phyloP scores from a whole-genome alignment of 2,329 filamentous ascomycete species.

The Pyricularia sp. region DNA sequence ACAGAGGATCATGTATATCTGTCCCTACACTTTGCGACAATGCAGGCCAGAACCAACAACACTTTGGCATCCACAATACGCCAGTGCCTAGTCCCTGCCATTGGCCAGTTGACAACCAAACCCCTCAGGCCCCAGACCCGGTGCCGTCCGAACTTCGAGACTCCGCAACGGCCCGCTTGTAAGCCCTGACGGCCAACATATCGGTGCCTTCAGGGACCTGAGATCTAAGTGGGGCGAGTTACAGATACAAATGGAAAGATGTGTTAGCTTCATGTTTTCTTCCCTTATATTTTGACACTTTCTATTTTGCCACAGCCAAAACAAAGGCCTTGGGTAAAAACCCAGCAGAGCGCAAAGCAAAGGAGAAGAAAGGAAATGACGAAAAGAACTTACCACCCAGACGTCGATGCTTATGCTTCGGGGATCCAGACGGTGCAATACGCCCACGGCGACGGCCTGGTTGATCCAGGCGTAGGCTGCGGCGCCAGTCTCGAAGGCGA shows the following conservation, averaged over 20 bases:
- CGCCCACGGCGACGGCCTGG: not conserved
- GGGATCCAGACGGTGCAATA: not conserved
- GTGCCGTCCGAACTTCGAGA: not conserved
- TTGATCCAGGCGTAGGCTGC: slow-evolving; percentile 1
- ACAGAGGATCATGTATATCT: not conserved
- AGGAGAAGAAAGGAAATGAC: not conserved
- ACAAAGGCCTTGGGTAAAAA: too few species aligned
- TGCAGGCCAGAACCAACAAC: too few species aligned
- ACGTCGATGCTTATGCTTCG: not conserved
- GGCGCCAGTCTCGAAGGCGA: slow-evolving; percentile 1
- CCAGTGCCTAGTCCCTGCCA: not conserved
- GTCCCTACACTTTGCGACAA: not conserved
- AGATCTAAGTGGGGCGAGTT: not conserved
- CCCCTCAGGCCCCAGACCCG: not conserved
- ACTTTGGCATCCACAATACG: not conserved
- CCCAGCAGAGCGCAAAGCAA: not conserved
- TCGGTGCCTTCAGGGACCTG: not conserved
- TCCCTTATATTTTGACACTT: too few species aligned
- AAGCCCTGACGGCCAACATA: not conserved
- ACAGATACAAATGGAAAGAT: not conserved
- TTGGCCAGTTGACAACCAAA: not conserved
- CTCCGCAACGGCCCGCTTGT: not conserved
- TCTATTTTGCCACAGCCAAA: too few species aligned
- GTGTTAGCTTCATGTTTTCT: not conserved
- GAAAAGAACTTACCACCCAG: slow-evolving; percentile 1